A percentile compares a stretch with the other conserved stretches of the same genome.
Evolutionary conservation across 768 basidiomycete genomes (phyloP).

Genomic region (Boletellus sp.): DNA sequence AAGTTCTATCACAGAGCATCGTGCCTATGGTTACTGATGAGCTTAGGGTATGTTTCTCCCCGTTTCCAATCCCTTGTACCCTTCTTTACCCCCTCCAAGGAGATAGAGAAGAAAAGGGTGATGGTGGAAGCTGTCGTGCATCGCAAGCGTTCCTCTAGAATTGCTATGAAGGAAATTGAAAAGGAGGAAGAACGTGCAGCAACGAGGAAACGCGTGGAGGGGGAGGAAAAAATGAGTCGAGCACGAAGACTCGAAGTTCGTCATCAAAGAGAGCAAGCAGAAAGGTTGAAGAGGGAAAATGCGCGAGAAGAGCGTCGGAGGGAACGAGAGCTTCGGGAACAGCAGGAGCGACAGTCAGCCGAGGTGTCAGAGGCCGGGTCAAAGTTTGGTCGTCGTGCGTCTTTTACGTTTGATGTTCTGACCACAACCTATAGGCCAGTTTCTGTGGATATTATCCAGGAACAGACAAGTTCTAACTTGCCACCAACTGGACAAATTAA

Average conservation of each 20-base stretch:
- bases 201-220: slow-evolving; percentile 59
- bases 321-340: slow-evolving; percentile 34
- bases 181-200: slow-evolving; percentile 66
- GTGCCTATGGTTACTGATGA: slow-evolving; percentile 68
- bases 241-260: slow-evolving; percentile 56
- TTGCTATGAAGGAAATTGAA: slow-evolving; percentile 77
- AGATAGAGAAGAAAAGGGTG: slow-evolving; percentile 56
- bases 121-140: slow-evolving; percentile 75
- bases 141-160: slow-evolving; percentile 87
- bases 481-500: slow-evolving; percentile 4
- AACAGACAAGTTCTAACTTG: not conserved
- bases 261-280: slow-evolving; percentile 53
- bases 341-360: slow-evolving; percentile 19
- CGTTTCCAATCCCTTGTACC: not conserved
- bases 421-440: slow-evolving; percentile 12
- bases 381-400: slow-evolving; percentile 11
- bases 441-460: slow-evolving; percentile 1
- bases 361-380: slow-evolving; percentile 9
- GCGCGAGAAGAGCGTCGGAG: slow-evolving; percentile 51
- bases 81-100: slow-evolving; percentile 38
- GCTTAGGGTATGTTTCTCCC: slow-evolving; percentile 47
- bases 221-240: slow-evolving; percentile 64
- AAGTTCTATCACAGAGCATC: slow-evolving; percentile 58
- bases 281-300: slow-evolving; percentile 50
- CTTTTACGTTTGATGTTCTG: slow-evolving; percentile 10